Evolutionary conservation across 2,329 filamentous ascomycete genomes (phyloP).

Genomic region (Colletotrichum shisoi): DNA sequence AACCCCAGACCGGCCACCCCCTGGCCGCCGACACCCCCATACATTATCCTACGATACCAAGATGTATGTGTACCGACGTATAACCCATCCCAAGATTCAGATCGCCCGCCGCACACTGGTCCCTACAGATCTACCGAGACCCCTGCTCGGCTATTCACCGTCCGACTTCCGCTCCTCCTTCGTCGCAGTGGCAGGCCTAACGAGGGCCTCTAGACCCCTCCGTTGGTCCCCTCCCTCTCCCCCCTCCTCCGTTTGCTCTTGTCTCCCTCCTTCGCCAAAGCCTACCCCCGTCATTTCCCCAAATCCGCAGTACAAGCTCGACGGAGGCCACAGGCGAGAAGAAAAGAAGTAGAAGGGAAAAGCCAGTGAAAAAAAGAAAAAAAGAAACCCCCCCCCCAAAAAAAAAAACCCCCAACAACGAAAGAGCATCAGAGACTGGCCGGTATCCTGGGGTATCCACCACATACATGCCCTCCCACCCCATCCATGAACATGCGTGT

Average conservation of each 20-base stretch:
- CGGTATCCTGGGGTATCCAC: too few species aligned
- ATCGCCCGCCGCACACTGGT: conserved; percentile 8
- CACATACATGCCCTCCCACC: not conserved
- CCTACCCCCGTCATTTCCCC: not conserved
- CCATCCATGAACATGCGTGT: conserved; percentile 3
- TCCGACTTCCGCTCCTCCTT: not conserved
- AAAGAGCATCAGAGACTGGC: not conserved
- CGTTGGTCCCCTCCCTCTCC: not conserved
- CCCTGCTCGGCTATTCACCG: conserved; percentile 1
- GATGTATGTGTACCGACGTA: not conserved
- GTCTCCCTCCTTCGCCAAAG: not conserved
- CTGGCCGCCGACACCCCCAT: not conserved
- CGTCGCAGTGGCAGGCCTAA: not conserved
- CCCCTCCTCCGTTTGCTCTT: conserved; percentile 17
- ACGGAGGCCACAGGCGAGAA: not conserved
- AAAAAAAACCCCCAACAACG: not conserved
- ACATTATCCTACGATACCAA: conserved; percentile 5
- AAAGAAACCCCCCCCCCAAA: not conserved
- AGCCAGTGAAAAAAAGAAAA: too few species aligned
- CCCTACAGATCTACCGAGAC: conserved; percentile 11
- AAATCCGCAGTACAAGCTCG: not conserved
- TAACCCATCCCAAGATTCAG: conserved; percentile 13
- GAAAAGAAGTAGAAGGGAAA: too few species aligned
- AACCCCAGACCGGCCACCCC: not conserved
- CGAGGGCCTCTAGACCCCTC: not conserved